phyloP scores from a whole-genome alignment of 805 yeast species.

The Saccharomycopsis vini region DNA sequence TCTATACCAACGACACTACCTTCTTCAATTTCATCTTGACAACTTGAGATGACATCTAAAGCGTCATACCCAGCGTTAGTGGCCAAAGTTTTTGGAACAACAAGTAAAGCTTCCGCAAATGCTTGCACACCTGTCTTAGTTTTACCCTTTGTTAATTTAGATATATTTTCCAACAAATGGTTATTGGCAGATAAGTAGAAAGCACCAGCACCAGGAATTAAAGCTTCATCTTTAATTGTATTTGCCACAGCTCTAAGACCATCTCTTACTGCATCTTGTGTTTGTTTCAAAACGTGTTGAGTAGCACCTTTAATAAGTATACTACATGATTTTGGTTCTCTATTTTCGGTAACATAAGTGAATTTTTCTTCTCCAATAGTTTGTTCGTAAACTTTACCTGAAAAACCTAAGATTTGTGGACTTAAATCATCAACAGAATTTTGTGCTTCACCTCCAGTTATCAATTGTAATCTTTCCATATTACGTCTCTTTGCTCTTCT shows the following conservation, averaged over 20 bases:
- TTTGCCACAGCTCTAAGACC: constrained; percentile 93
- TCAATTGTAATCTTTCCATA: constrained; percentile 95
- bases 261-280: constrained; percentile 95
- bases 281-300: constrained; percentile 78
- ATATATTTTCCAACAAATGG: constrained; percentile 45
- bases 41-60: constrained; percentile 76
- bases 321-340: constrained; percentile 85
- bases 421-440: constrained; percentile 90
- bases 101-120: constrained; percentile 83
- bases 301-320: constrained; percentile 92
- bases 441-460: constrained; percentile 96
- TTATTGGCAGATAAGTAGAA: constrained; percentile 78
- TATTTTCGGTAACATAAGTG: constrained; percentile 86
- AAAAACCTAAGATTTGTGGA: constrained; percentile 72
- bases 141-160: constrained; percentile 63
- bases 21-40: constrained; percentile 81
- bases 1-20: constrained; percentile 87
- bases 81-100: constrained; percentile 87
- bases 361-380: constrained; percentile 95
- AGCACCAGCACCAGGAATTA: constrained; percentile 97
- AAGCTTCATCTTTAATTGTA: constrained; percentile 72
- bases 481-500: constrained; percentile 98
- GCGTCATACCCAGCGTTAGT: constrained; percentile 92
- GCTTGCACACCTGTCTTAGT: constrained; percentile 86
- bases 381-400: constrained; percentile 87